Conservation (phyloP, 1,284 basidiomycete species). For the Boletus hoseneyae region DNA sequence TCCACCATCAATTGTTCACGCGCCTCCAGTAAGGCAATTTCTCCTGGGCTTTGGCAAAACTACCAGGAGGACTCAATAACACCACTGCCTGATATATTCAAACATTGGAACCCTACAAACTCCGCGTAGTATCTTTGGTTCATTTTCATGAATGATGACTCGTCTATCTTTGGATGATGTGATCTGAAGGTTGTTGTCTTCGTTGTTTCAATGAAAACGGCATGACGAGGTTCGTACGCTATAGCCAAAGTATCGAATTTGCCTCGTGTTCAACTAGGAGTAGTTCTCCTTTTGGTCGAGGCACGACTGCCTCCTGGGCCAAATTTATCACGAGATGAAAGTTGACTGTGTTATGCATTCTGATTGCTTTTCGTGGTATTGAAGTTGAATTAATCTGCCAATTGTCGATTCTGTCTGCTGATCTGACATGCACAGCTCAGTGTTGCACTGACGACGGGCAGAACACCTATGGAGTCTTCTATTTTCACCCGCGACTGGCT, state of each 20-base stretch:
- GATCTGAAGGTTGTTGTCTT: constrained; percentile 15
- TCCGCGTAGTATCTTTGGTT: constrained; percentile 17
- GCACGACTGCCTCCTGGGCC: not conserved
- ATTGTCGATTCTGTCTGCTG: constrained; percentile 6
- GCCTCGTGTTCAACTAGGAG: constrained; percentile 24
- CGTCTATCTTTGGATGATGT: constrained; percentile 13
- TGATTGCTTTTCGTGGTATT: not conserved
- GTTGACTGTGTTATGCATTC: not conserved
- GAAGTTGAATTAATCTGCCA: constrained; percentile 7
- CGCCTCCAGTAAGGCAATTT: constrained; percentile 18
- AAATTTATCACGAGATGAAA: constrained; percentile 13
- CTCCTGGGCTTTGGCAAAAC: constrained; percentile 11
- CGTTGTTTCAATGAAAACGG: constrained; percentile 17
- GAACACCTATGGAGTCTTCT: constrained; percentile 8
- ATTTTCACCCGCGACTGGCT: constrained; percentile 12
- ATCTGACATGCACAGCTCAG: constrained; percentile 4
- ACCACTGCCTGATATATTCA: constrained; percentile 8
- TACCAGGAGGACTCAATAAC: constrained; percentile 3
- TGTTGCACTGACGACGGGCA: constrained; percentile 10
- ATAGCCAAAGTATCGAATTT: constrained; percentile 6
- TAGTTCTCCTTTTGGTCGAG: constrained; percentile 4
- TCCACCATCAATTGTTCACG: constrained; percentile 11
- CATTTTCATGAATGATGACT: constrained; percentile 1
- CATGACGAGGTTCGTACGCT: constrained; percentile 12
- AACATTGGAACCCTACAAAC: constrained; percentile 20